Percentiles rank a stretch among this genome's conserved stretches.
These are phyloP conservation scores for Phytophthora cactorum DNA, from an alignment of 352 stramenopile genomes.

Conservation along the genomic window DNA sequence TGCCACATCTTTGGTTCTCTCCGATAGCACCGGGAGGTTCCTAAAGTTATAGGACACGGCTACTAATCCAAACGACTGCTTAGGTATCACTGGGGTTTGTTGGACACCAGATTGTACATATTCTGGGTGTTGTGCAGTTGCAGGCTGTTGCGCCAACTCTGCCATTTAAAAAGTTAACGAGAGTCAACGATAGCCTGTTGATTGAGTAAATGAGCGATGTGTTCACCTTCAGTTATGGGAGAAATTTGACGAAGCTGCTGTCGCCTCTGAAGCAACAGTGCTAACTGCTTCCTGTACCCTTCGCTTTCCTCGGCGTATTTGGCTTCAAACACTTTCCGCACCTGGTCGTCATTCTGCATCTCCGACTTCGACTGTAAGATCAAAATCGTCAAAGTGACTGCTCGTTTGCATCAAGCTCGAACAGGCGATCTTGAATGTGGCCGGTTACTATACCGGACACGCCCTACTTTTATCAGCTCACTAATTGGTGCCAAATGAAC, in stretches of 20 bases:
- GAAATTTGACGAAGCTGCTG: conserved; percentile 36
- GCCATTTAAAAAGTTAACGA: conserved; percentile 3
- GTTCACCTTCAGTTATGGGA: conserved; percentile 20
- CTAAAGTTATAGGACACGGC: conserved; percentile 62
- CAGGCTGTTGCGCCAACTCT: background rate
- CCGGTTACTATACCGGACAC: conserved; percentile 19
- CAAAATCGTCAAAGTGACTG: background rate
- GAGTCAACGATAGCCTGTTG: background rate
- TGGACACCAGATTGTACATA: background rate
- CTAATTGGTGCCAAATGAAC: conserved; percentile 42
- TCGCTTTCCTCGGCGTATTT: conserved; percentile 32
- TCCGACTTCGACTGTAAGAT: background rate
- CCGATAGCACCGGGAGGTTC: conserved; percentile 56
- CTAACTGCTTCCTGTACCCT: conserved; percentile 54
- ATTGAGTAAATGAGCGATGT: background rate
- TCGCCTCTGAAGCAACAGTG: conserved; percentile 46
- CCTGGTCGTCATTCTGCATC: conserved; percentile 60
- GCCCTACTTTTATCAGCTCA: conserved; percentile 48
- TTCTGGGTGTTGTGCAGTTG: background rate
- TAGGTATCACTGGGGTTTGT: conserved; percentile 18
- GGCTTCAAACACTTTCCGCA: conserved; percentile 21
- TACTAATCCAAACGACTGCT: conserved; percentile 55
- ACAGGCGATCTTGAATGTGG: conserved; percentile 22
- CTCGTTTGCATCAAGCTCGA: conserved; percentile 10
- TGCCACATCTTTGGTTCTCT: conserved; percentile 65